Base-by-base conservation (phyloP, 1,139 yeast species). In the Martiniozyma asiatica region DNA sequence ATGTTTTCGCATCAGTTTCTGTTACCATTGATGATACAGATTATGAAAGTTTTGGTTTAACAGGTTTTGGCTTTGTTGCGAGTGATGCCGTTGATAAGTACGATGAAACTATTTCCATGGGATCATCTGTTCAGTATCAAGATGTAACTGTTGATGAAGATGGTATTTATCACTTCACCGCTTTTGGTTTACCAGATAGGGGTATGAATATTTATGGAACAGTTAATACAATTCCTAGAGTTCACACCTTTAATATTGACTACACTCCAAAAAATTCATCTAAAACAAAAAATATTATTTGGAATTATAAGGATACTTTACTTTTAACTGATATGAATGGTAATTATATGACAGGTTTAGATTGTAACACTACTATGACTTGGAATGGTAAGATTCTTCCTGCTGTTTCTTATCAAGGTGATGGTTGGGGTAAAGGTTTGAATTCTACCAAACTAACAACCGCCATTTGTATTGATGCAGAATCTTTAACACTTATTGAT, bases 121-220 rank as follows among this genome's bases (percentile, higher is more conserved):
- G 53, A 8, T 49, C 52, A 5, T 44, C 51, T 2, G 36, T 47
- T 16, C 32, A 40, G 10, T 23, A 44, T 22, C 49, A 49, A 23
- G 21, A 33, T 6, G 37, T 43, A 8, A 21, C 19, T 9, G 30
- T 35, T 30, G 37, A 30, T 25, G 16, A 30, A 4, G 27, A 40
- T 26, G 48, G 47, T 16, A 39, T 32, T 13, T 48, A 48, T 29
- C 36, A 44, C 13, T 47, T 46, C 31, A 38, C 32, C 7, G 42
- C 47, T 4, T 48, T 42, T 36, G 41, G 41, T 22, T 37, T 49
- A 19, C 53, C 51, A 9, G 53, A 49, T 31, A 44, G 53, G 34
- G 53, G 53, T 30, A 45, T 45, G 46, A 49, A 49, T 34, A 41
- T 50, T 19, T 32, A 44, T 9, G 53, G 53, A 24, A 48, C 52